Conservation (phyloP, 2,329 filamentous ascomycete genomes). For the Ilyonectria destructans region DNA sequence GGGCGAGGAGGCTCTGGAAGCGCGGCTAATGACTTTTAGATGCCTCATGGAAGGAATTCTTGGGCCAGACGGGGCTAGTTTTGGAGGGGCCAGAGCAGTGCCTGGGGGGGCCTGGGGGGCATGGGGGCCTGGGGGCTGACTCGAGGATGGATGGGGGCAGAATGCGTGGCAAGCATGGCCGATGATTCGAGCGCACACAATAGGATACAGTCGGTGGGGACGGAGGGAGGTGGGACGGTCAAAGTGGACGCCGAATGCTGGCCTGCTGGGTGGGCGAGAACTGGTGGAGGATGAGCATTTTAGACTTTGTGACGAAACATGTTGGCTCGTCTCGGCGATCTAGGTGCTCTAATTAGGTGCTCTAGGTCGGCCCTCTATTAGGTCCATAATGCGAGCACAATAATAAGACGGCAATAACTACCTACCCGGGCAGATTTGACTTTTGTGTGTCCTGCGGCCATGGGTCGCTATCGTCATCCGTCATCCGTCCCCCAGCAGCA, state of each 20-base stretch:
- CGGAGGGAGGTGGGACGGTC: not conserved
- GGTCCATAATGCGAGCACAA: slow-evolving; percentile 20
- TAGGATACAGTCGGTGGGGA: no score
- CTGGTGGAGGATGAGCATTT: slow-evolving; percentile 32
- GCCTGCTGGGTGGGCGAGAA: slow-evolving; percentile 18
- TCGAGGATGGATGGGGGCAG: slow-evolving; percentile 27
- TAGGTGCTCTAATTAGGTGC: slow-evolving; percentile 11
- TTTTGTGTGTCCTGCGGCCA: slow-evolving; percentile 2
- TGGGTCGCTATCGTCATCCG: slow-evolving; percentile 23
- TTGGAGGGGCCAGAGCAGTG: slow-evolving; percentile 3
- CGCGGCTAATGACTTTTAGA: slow-evolving; percentile 38
- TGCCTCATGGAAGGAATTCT: slow-evolving; percentile 33
- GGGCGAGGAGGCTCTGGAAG: slow-evolving; percentile 28
- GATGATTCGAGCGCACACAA: no score
- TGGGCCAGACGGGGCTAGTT: not conserved
- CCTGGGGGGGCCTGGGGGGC: slow-evolving; percentile 21
- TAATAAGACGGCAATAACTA: not conserved
- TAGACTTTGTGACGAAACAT: slow-evolving; percentile 48
- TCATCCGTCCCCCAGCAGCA: slow-evolving; percentile 4
- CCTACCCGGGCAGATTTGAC: slow-evolving; percentile 2
- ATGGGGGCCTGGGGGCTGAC: slow-evolving; percentile 34
- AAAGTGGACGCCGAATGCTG: not conserved
- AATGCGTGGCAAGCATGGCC: slow-evolving; percentile 3
- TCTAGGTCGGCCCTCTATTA: no score
- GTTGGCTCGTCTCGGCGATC: slow-evolving; percentile 11